Base-by-base conservation (phyloP, 2,329 filamentous ascomycete genomes). In the Gliomastix tumulicola region DNA sequence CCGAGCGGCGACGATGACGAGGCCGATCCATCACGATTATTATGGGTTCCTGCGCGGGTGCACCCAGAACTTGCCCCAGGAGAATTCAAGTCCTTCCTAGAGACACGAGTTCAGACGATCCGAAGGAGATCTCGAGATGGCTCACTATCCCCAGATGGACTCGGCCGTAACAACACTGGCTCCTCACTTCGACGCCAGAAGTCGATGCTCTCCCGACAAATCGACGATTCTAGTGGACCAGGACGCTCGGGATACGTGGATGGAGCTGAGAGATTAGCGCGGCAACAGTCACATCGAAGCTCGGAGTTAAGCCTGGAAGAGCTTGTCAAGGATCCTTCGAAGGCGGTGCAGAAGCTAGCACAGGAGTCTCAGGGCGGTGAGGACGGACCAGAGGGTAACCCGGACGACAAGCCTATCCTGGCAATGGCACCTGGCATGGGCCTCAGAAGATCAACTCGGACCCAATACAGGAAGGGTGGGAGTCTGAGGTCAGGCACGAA, bases 71-170 rank as follows among this genome's bases (percentile, higher is more conserved):
- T 98, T 34, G 92, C 92, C 4, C 92, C 92, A 2, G 88, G 85
- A 53, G 92, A 96, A 49, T 98, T 97, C 69, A 96, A 94, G 60
- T 90, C 84, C 2, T 98, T 97, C 48, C 74, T 98, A 3, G 90
- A 98, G 52, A 94, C 89, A 44, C 82, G 89, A 53, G 87, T 96
- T 11, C 85, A 95, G 48, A 83, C 86, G 23, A 94, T 97, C 49
- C 82, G 88, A 56, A 74, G 89, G 46, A 78, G 86, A 49, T 94
- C 89, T 2, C 82, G 83, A 18, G 88, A 82, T 47, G 82, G 71
- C 44, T 70, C 70, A 25, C 63, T 88, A 32, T 76, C 79, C 21
- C 62, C 73, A 6, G 73, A 82, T 8, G 48, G 46, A 44, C 40
- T 64, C 45, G 70, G 47, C 42, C 76, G 51, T 66, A 78, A 43